Percentiles rank a stretch among this genome's conserved stretches.
phyloP scores from a whole-genome alignment of 2,329 filamentous ascomycete genomes.

The Hymenoscyphus salicellus region DNA sequence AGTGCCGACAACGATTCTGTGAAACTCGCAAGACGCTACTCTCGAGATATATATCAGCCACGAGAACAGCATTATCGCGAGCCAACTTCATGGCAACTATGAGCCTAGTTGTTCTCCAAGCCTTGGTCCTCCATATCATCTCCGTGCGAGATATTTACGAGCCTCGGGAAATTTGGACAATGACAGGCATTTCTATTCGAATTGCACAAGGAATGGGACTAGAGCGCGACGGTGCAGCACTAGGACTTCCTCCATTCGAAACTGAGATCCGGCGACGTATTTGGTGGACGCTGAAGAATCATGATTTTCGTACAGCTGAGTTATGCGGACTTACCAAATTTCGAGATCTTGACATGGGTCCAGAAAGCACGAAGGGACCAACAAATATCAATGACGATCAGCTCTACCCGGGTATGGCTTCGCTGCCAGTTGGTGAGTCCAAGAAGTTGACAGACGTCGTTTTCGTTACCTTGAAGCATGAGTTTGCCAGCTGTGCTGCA shows the following conservation, averaged over 20 bases:
- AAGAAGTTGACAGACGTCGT: too few species aligned
- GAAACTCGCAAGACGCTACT: too few species aligned
- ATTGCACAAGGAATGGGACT: conserved; percentile 51
- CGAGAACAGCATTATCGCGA: too few species aligned
- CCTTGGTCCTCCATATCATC: too few species aligned
- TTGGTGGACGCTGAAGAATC: conserved; percentile 61
- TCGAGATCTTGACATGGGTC: conserved; percentile 40
- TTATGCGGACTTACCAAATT: conserved; percentile 46
- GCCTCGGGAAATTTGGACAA: conserved; percentile 44
- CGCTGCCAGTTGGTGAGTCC: too few species aligned
- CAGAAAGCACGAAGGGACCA: conserved; percentile 42
- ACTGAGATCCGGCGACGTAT: conserved; percentile 58
- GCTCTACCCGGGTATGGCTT: conserved; percentile 41
- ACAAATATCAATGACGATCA: conserved; percentile 54
- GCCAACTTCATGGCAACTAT: too few species aligned
- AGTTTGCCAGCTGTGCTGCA: too few species aligned
- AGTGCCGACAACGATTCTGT: conserved; percentile 38
- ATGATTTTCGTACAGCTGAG: conserved; percentile 55
- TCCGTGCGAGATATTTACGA: too few species aligned
- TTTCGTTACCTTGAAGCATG: too few species aligned
- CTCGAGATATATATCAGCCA: too few species aligned
- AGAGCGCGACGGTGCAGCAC: conserved; percentile 40
- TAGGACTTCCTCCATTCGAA: conserved; percentile 47
- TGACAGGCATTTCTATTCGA: conserved; percentile 47
- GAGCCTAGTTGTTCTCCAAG: too few species aligned